Evolutionary conservation across 2,329 filamentous ascomycete species (phyloP), one percentile per base, ranked within the genome.

Genomic region (Cryphonectria nitschkei): DNA sequence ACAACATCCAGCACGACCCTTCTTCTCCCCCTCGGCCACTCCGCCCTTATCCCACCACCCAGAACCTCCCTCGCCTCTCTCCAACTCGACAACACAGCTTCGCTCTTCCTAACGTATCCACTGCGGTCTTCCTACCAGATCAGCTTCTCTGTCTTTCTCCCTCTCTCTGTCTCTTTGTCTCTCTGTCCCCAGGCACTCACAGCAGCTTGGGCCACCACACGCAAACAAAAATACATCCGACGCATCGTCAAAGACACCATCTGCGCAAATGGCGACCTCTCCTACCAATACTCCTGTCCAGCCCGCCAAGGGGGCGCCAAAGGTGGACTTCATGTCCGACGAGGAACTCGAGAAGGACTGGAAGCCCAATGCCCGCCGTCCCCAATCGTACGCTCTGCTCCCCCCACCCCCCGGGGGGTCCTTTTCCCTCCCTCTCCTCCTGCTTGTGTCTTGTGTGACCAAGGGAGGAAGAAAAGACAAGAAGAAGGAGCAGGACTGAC

Each of bases 311-410:
- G 61, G 32, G 37, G 56, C 65, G 29, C 64, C 58, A 39, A 60
- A 67, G 32, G 61, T 43, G 54, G 63, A 67, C 67, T 68, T 73
- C 76, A 77, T 78, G 73, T 86, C 90, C 74, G 91, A 93, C 83
- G 87, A 88, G 75, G 91, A 93, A 79, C 87, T 92, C 78, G 89
- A 93, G 79, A 88, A 88, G 78, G 90, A 93, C 82, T 95, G 92
- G 92, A 90, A 94, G 87, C 92, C 93, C 76, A 95, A 85, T 79
- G 89, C 87, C 78, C 87, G 87, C 78, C 92, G 93, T 75, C 93
- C 93, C 75, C 92, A 95, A 84, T 96, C 93, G 93, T 96, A 86
- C 81, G 93, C 63, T 89, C 70, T 74, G 74, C 72, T 89, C 70
- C 34, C 6, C 34, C 6, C 74, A 74, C 73, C 72, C 71, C 71